Evolutionary conservation across 371 early-diverging fungal genomes (phyloP).

Genomic region (Parasitella parasitica): DNA sequence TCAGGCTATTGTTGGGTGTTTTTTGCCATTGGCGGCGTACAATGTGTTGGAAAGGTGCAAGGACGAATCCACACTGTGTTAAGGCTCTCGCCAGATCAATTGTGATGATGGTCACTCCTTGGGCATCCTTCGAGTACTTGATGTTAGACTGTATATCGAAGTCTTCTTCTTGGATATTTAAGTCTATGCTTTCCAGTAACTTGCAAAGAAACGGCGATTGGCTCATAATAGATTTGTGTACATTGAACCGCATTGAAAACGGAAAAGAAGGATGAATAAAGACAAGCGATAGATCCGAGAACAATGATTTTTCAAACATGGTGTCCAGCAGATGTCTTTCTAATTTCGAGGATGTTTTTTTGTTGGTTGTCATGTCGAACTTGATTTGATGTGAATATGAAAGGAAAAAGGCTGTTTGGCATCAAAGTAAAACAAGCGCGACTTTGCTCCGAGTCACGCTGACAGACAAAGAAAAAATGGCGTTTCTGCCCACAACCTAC

Average conservation of each 20-base stretch:
- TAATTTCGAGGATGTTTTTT: slow-evolving; percentile 65
- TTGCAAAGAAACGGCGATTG: slow-evolving; percentile 42
- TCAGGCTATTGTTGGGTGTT: background rate
- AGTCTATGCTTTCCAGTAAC: slow-evolving; percentile 19
- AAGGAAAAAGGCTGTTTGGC: too few species aligned
- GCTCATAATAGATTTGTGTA: slow-evolving; percentile 41
- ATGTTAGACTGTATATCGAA: background rate
- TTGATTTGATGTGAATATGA: too few species aligned
- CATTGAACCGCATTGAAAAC: slow-evolving; percentile 41
- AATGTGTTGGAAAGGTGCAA: slow-evolving; percentile 48
- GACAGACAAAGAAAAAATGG: too few species aligned
- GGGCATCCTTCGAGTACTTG: background rate
- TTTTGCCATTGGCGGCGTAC: slow-evolving; percentile 46
- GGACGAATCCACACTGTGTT: slow-evolving; percentile 31
- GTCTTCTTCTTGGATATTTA: background rate
- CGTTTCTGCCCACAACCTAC: too few species aligned
- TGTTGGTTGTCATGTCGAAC: background rate
- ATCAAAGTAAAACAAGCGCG: too few species aligned
- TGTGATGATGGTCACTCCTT: slow-evolving; percentile 18
- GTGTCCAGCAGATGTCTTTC: slow-evolving; percentile 30
- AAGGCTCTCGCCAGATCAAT: slow-evolving; percentile 38
- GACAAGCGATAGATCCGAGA: slow-evolving; percentile 38
- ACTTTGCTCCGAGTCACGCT: too few species aligned
- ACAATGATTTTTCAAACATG: slow-evolving; percentile 43
- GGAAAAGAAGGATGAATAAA: slow-evolving; percentile 45